Conservation (phyloP, 2,329 filamentous ascomycete genomes). For the Podosphaera leucotricha region DNA sequence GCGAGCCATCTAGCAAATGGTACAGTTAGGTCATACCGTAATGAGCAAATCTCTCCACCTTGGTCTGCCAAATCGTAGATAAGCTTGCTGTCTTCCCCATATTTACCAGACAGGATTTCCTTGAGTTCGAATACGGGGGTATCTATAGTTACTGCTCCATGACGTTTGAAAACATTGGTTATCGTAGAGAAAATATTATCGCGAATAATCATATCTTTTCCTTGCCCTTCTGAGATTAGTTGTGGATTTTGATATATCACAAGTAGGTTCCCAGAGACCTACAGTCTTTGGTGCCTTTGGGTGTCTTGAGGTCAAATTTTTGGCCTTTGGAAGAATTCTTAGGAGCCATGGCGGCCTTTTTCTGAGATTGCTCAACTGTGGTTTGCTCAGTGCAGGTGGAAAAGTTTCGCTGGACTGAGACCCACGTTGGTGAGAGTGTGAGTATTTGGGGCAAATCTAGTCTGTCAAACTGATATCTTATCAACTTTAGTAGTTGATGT, state of each 20-base stretch:
- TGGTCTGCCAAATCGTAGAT: conserved; percentile 81
- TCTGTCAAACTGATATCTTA: no score
- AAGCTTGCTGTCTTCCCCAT: conserved; percentile 78
- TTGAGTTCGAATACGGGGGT: conserved; percentile 69
- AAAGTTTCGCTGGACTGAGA: no score
- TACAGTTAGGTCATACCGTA: conserved; percentile 73
- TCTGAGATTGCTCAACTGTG: no score
- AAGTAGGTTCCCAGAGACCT: conserved; percentile 7
- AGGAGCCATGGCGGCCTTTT: conserved; percentile 15
- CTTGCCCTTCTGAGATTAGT: conserved; percentile 27
- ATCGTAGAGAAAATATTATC: conserved; percentile 61
- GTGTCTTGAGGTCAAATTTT: conserved; percentile 57
- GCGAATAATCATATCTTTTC: conserved; percentile 55
- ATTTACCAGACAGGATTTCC: conserved; percentile 72
- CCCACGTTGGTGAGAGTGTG: no score
- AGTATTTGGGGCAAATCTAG: no score
- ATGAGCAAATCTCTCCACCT: conserved; percentile 62
- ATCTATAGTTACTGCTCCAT: conserved; percentile 59
- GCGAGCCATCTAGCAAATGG: conserved; percentile 82
- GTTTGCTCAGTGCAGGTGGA: no score
- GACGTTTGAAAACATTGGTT: conserved; percentile 58
- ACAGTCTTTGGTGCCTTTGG: conserved; percentile 81
- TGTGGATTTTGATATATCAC: conserved; percentile 3
- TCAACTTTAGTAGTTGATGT: no score
- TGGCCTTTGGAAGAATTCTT: conserved; percentile 14